Base-by-base conservation (phyloP, 805 yeast species). In the Suhomyces faveliae region DNA sequence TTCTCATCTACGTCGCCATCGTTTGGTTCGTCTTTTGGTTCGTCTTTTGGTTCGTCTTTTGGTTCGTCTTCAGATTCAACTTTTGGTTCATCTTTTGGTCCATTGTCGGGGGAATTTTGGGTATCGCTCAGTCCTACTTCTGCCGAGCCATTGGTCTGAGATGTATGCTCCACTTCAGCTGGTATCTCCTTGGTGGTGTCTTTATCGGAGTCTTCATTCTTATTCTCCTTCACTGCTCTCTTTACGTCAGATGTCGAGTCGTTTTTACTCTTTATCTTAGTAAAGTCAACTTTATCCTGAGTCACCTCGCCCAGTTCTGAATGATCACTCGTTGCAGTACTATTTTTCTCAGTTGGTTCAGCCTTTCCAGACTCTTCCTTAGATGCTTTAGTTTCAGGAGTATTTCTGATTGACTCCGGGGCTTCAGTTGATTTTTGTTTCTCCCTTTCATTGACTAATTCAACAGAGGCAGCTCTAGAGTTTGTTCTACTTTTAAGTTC, bases 401-500 rank as follows among this genome's bases (percentile, higher is more conserved):
- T 17, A 12, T 17, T 17, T 15, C 3, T 13, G 37, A 20, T 17
- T 17, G 21, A 9, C 4, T 33, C n/a, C 15, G 17, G 20, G 4
- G 7, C n/a, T 9, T 33, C 37, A 15, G 37, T 17, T 5, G 11
- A 9, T 33, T 33, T 33, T 10, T 17, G 12, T 3, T 12, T 15
- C n/a, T 17, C 21, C 9, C 7, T 33, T 33, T 33, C 37, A 33
- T 17, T 33, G 6, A 6, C 37, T 33, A 15, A 30, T 30, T 37
- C 40, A 7, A 37, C 25, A 8, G 40, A 48, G 11, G 38, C 42
- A 7, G 56, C 52, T 20, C 55, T 53, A 7, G 55, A 47, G 15
- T 52, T 41, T 9, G 15, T 20, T 50, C 9, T 57, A 12, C 24
- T 43, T 38, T 21, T 33, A 37, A 43, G 45, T 33, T 47, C 40